Conservation (phyloP, 768 basidiomycete species). For the Royoungia palumana region DNA sequence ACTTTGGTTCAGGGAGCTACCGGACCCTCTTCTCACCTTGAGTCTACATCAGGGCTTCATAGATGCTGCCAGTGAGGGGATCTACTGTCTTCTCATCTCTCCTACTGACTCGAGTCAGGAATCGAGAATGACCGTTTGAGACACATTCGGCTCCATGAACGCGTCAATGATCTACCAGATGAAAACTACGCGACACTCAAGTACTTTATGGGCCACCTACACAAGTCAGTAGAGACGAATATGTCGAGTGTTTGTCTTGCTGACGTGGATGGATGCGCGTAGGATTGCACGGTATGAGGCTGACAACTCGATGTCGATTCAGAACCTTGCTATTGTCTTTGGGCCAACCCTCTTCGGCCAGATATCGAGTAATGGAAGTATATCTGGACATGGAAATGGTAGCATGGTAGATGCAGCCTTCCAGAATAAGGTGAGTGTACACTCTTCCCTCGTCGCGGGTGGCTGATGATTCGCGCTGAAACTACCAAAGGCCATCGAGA, state of each 20-base stretch:
- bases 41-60: slow-evolving; percentile 88
- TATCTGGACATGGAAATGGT: slow-evolving; percentile 45
- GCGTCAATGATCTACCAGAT: slow-evolving; percentile 96
- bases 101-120: slow-evolving; percentile 40
- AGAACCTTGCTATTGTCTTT: slow-evolving; percentile 94
- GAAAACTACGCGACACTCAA: slow-evolving; percentile 98
- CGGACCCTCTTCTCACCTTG: slow-evolving; percentile 86
- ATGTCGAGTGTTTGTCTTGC: neutral
- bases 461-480: slow-evolving; percentile 4
- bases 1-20: slow-evolving; percentile 93
- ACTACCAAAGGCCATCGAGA: slow-evolving; percentile 76
- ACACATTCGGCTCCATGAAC: slow-evolving; percentile 94
- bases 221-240: slow-evolving; percentile 53
- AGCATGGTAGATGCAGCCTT: slow-evolving; percentile 67
- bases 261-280: slow-evolving; percentile 11
- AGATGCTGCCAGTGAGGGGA: slow-evolving; percentile 83
- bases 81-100: neutral
- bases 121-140: slow-evolving; percentile 93
- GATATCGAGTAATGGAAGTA: slow-evolving; percentile 42
- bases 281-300: slow-evolving; percentile 75
- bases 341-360: slow-evolving; percentile 96
- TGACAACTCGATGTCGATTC: slow-evolving; percentile 88
- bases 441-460: neutral
- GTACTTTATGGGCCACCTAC: slow-evolving; percentile 90
- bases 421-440: slow-evolving; percentile 61